Evolutionary conservation across 495 filamentous ascomycete genomes (phyloP), one percentile per base, ranked within the genome.

Genomic region (Hyaloscypha hepaticicola): DNA sequence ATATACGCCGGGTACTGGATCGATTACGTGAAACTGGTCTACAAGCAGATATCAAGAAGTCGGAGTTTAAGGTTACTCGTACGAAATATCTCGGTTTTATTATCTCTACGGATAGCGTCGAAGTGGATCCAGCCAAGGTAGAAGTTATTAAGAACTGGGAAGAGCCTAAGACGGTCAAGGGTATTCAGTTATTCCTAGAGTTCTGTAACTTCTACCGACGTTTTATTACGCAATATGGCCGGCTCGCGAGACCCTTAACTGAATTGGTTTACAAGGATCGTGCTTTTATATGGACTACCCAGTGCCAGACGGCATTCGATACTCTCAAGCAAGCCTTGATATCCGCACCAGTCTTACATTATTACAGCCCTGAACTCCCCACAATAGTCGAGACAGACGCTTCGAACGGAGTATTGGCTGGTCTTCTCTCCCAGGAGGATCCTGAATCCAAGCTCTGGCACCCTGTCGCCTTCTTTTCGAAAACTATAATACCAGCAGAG

Each of bases 121-220:
- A 56, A 26, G 27, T 29, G 19, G 53, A 56, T 19, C 53, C 26
- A 5, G 26, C 4, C 16, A 51, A 51, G 31, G 31, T 33, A 33
- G 31, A 33, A 33, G 31, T 33, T 11, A 33, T 33, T 5, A 4
- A 11, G 31, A 33, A 33, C 31, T 33, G 11, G 31, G 4, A 33
- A 33, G 5, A 4, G 4, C 31, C 31, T 33, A 33, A 5, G 11
- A 33, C 11, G 11, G 31, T 33, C 11, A 33, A 33, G 11, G 11
- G 31, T 5, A 11, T 33, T 5, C 11, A 33, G 11, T 33, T 11
- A 11, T 33, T 33, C 60, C 56, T 69, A 28, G 60, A 56, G 4
- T 69, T 69, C 55, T 62, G 24, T 33, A 69, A 67, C 19, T 33
- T 33, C 11, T 33, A 33, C 11, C 4, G 11, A 33, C 31, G 11